Base-by-base conservation (phyloP, 805 yeast genomes). In the Henningerozyma blattae region DNA sequence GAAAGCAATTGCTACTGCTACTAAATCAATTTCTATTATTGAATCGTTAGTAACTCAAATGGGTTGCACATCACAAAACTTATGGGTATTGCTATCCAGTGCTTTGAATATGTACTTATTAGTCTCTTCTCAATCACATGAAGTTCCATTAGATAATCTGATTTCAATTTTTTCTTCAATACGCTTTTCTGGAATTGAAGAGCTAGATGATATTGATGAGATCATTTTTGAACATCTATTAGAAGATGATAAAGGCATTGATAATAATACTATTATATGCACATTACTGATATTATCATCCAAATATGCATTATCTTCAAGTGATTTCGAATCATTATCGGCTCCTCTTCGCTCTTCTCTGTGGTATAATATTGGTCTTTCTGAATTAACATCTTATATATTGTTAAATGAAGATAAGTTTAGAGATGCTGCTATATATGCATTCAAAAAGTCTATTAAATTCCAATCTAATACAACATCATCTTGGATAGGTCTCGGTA, bases 401-500 rank as follows among this genome's bases (percentile, higher is more conserved):
- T 44, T 52, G 5, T 43, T 59, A 4, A 44, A 52, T 4, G 45
- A 48, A 3, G 33, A 37, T 5, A 37, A 37, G 12, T 64, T 54
- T 31, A 61, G 78, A 37, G 69, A 68, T 13, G 54, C 64, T 2
- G 68, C 95, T 0, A 67, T 83, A 12, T 61, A 52, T 15, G 56
- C 67, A 4, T 61, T 82, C 41, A 82, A 81, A 44, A 68, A 65
- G 28, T 78, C 95, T 0, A 74, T 87, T 35, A 75, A 70, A 36
- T 58, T 75, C 7, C 95, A 89, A 52, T 67, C 77, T 4, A 70
- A 68, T 37, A 81, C 79, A 41, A 63, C 79, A 1, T 75, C 70
- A 15, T 75, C 75, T 37, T 91, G 99, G 99, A 64, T 72, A 34
- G 77, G 82, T 0, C 62, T 89, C 19, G 98, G 97, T 12, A 68